Evolutionary conservation across 164 flowering plant species (phyloP).

Genomic region (Annona squamosa): DNA sequence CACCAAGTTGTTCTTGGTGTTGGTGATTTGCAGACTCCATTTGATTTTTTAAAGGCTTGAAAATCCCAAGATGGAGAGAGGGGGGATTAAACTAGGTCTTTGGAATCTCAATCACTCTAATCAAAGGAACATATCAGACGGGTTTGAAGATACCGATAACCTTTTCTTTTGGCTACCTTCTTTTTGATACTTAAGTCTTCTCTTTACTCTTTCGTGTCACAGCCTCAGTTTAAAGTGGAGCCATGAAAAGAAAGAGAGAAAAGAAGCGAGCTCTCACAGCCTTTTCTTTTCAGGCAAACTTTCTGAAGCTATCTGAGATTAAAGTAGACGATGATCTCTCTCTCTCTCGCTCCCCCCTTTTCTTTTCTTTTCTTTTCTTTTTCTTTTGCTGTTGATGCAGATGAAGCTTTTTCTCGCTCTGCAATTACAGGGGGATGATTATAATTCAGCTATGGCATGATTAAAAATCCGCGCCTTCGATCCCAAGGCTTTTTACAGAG

Average conservation of each 20-base stretch:
- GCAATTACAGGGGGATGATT: conserved; percentile 63
- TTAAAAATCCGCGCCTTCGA: conserved; percentile 48
- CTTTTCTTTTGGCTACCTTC: conserved; percentile 34
- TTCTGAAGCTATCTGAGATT: conserved; percentile 20
- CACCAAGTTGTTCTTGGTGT: conserved; percentile 42
- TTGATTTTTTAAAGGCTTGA: conserved; percentile 33
- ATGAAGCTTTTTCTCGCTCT: conserved; percentile 23
- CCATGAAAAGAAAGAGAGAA: conserved; percentile 32
- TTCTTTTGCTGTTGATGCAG: conserved; percentile 8
- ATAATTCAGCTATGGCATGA: conserved; percentile 38
- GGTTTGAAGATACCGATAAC: conserved; percentile 27
- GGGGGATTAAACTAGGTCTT: conserved; percentile 12
- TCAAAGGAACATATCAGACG: conserved; percentile 47
- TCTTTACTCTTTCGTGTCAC: conserved; percentile 55
- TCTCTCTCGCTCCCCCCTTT: neutral
- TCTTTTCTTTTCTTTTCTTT: conserved; percentile 12
- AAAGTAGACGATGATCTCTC: conserved; percentile 7
- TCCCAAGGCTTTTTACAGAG: conserved; percentile 64
- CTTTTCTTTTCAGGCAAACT: conserved; percentile 18
- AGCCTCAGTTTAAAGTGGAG: conserved; percentile 32
- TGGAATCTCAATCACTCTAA: conserved; percentile 39
- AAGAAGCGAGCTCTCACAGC: conserved; percentile 4
- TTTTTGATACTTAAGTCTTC: conserved; percentile 34
- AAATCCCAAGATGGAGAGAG: conserved; percentile 55
- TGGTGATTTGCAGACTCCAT: conserved; percentile 83